These are phyloP conservation scores for Amauroascus niger DNA, from an alignment of 2,329 filamentous ascomycete genomes.

Conservation along the genomic window DNA sequence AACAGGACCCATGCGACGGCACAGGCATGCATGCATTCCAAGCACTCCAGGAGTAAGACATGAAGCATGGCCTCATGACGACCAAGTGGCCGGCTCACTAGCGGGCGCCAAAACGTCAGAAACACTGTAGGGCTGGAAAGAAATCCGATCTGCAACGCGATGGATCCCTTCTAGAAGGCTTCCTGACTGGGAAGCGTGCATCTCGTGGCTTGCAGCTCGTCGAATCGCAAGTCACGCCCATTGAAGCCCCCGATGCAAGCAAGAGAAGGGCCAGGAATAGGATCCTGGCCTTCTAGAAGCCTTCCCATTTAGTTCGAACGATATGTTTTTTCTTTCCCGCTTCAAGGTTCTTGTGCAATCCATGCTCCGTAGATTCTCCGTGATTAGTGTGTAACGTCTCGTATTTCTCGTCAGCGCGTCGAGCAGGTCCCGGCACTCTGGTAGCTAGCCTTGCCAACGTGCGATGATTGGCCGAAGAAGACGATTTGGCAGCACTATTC, in stretches of 20 bases:
- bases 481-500: not conserved
- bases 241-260: slow-evolving; percentile 1
- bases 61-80: not conserved
- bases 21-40: not conserved
- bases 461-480: slow-evolving; percentile 1
- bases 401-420: not conserved
- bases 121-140: slow-evolving; percentile 9
- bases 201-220: slow-evolving; percentile 1
- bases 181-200: not conserved
- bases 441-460: not conserved
- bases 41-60: not conserved
- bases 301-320: not conserved
- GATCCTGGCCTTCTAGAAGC: slow-evolving; percentile 4
- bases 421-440: slow-evolving; percentile 3
- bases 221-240: not conserved
- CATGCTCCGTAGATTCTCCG: not conserved
- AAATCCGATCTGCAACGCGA: not conserved
- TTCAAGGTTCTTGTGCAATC: not conserved
- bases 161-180: slow-evolving; percentile 8
- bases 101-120: not conserved
- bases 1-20: not conserved
- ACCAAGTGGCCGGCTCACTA: not conserved
- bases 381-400: not conserved
- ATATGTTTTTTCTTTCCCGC: no score
- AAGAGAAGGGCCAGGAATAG: not conserved